Conservation (phyloP, 306 rosid genomes). For the apple (Malus domestica) region DNA sequence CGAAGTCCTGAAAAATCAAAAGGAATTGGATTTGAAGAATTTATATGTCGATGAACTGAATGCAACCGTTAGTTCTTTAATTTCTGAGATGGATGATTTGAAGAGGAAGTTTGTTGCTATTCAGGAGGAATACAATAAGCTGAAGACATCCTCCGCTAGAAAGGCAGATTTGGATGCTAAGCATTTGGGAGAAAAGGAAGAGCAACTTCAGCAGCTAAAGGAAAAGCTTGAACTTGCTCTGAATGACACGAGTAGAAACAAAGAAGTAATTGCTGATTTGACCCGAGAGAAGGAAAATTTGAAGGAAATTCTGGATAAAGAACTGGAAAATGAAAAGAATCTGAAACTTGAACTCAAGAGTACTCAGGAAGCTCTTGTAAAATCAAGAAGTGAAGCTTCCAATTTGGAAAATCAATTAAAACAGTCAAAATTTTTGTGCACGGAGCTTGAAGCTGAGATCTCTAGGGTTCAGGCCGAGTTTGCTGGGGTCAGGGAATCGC, state of each 20-base stretch:
- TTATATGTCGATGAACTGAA: slow-evolving; percentile 48
- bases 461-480: slow-evolving; percentile 54
- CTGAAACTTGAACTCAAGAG: slow-evolving; percentile 50
- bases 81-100: slow-evolving; percentile 33
- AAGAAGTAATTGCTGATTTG: slow-evolving; percentile 40
- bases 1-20: slow-evolving; percentile 40
- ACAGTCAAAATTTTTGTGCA: slow-evolving; percentile 29
- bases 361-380: slow-evolving; percentile 44
- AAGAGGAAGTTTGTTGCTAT: slow-evolving; percentile 35
- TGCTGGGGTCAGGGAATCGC: slow-evolving; percentile 42
- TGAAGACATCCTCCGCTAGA: slow-evolving; percentile 43
- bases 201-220: slow-evolving; percentile 43
- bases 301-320: slow-evolving; percentile 37
- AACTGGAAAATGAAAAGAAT: slow-evolving; percentile 31
- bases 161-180: slow-evolving; percentile 54
- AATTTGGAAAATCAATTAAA: slow-evolving; percentile 40
- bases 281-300: slow-evolving; percentile 46
- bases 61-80: slow-evolving; percentile 38
- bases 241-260: slow-evolving; percentile 32
- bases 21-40: slow-evolving; percentile 48
- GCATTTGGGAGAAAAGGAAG: slow-evolving; percentile 56
- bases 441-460: slow-evolving; percentile 47
- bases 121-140: slow-evolving; percentile 42
- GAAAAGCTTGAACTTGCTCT: slow-evolving; percentile 42
- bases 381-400: slow-evolving; percentile 52